Percentiles rank a stretch among this genome's conserved stretches.
These are phyloP conservation scores for Fusarium sacchari DNA, from an alignment of 2,329 filamentous ascomycete species.

Conservation along the genomic window DNA sequence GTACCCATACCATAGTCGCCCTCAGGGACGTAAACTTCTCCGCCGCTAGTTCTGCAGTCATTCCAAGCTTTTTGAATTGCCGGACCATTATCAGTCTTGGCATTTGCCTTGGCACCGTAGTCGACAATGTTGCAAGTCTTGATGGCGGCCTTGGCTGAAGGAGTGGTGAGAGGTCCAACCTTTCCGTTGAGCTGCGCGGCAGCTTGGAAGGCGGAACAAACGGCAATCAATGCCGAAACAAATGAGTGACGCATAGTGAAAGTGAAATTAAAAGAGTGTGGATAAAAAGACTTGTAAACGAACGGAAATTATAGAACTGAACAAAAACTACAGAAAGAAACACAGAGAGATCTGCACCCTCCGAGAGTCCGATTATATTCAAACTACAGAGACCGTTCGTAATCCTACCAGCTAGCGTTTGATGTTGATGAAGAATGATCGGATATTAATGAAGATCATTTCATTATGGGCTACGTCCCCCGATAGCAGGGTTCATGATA, in stretches of 20 bases:
- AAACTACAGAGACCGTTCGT: accelerated
- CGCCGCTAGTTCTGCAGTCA: constrained; percentile 22
- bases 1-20: constrained; percentile 33
- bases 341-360: background rate
- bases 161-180: constrained; percentile 27
- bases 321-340: background rate
- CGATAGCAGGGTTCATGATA: background rate
- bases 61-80: constrained; percentile 35
- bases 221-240: constrained; percentile 29
- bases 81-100: constrained; percentile 24
- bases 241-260: constrained; percentile 15
- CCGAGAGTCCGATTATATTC: background rate
- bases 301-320: background rate
- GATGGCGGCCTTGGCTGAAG: constrained; percentile 20
- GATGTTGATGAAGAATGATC: background rate
- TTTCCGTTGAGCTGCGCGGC: constrained; percentile 34
- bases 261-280: background rate
- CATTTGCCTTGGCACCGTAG: constrained; percentile 25
- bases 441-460: background rate
- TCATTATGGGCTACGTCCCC: background rate
- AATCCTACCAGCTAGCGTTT: accelerated
- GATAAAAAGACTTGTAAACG: background rate
- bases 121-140: constrained; percentile 37
- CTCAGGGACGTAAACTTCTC: constrained; percentile 30
- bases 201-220: constrained; percentile 24